Conservation (phyloP, 768 basidiomycete species). For the Russula sp. region DNA sequence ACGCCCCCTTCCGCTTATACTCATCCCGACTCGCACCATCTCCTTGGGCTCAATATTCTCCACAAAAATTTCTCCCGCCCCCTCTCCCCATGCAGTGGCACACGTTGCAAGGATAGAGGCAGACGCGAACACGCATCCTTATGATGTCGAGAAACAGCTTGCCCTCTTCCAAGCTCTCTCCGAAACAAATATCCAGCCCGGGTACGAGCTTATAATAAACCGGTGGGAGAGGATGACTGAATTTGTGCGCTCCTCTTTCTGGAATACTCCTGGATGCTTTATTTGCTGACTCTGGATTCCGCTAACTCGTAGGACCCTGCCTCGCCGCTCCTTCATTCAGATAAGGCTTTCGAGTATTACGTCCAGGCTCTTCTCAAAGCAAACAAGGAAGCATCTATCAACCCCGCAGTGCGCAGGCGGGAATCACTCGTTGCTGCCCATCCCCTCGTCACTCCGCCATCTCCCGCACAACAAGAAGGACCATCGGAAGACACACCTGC, state of each 20-base stretch:
- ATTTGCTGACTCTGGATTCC: conserved; percentile 21
- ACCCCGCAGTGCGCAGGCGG: conserved; percentile 63
- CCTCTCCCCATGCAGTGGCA: conserved; percentile 64
- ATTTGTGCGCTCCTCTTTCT: conserved; percentile 58
- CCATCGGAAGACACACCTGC: conserved; percentile 13
- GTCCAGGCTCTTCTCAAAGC: conserved; percentile 61
- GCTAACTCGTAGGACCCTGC: conserved; percentile 50
- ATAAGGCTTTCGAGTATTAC: conserved; percentile 75
- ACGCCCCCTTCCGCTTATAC: conserved; percentile 5
- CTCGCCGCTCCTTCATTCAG: conserved; percentile 67
- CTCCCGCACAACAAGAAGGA: conserved; percentile 11
- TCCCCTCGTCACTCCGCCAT: conserved; percentile 19
- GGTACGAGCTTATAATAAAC: conserved; percentile 67
- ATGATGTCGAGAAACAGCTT: conserved; percentile 68
- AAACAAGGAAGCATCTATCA: conserved; percentile 54
- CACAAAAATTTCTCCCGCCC: conserved; percentile 32
- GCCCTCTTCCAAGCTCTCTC: conserved; percentile 64
- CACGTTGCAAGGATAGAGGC: conserved; percentile 72
- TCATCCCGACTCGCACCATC: conserved; percentile 19
- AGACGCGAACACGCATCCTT: conserved; percentile 69
- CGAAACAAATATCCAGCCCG: conserved; percentile 61
- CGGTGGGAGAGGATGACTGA: conserved; percentile 84
- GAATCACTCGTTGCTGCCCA: conserved; percentile 54
- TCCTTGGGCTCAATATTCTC: conserved; percentile 24
- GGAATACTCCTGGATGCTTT: neutral